Evolutionary conservation across 2,329 filamentous ascomycete species (phyloP), one percentile per base, ranked within the genome.

Genomic region (Fulvia fulva): DNA sequence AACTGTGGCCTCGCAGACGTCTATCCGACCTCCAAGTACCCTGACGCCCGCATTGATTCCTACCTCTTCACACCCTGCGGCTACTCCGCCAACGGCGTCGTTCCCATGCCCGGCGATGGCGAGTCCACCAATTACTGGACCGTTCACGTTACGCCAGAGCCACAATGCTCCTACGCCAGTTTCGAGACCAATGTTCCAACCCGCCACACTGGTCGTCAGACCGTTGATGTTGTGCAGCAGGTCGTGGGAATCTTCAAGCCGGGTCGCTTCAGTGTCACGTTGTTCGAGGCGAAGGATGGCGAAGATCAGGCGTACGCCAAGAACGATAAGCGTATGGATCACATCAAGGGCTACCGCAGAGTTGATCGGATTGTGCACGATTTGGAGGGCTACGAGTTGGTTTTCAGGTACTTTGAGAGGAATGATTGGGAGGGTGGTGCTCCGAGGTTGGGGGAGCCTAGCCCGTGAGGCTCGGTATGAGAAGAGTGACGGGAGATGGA

Each of bases 161-260:
- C 93, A 14, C 87, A 96, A 70, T 99, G 93, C 80, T 97, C 92
- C 5, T 99, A 96, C 74, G 94, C 94, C 34, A 97, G 91, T 1
- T 99, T 99, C 72, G 94, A 99, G 80, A 97, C 94, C 65, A 99
- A 97, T 68, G 93, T 99, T 3, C 94, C 94, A 1, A 89, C 91
- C 25, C 87, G 86, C 5, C 91, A 96, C 44, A 90, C 85, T 57
- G 92, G 92, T 16, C 88, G 92, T 62, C 89, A 92, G 72, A 97
- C 93, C 0, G 86, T 87, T 25, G 93, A 96, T 64, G 88, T 97
- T 60, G 89, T 99, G 62, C 87, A 96, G 74, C 91, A 97, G 65
- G 94, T 97, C 1, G 91, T 97, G 46, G 83, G 85, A 63, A 99
- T 99, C 71, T 99, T 99, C 84, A 91, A 91, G 73, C 94, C 94